Evolutionary conservation across 2,329 filamentous ascomycete species (phyloP).

Genomic region (Aspergillus neotritici): DNA sequence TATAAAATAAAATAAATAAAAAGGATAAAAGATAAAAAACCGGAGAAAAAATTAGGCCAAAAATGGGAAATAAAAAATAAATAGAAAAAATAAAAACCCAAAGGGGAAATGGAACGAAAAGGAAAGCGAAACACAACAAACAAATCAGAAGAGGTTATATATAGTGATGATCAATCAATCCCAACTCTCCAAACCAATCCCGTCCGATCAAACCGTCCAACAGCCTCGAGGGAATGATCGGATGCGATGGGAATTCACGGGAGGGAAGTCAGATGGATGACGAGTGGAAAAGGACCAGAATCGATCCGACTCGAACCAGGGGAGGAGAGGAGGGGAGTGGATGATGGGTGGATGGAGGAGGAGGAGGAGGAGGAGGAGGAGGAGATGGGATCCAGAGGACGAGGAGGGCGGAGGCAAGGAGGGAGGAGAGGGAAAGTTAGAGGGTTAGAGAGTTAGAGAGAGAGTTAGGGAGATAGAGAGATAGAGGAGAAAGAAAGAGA

Average conservation of each 20-base stretch:
- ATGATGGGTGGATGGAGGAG: slow-evolving; percentile 32
- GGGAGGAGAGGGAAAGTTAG: neutral
- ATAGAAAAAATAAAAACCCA: no score
- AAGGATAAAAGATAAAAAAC: neutral
- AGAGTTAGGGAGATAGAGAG: neutral
- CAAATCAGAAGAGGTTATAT: no score
- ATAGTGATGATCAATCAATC: no score
- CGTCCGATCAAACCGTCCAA: no score
- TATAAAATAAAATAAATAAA: slow-evolving; percentile 2
- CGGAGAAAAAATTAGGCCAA: no score
- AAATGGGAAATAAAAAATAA: neutral
- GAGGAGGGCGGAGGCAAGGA: neutral
- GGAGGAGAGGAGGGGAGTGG: slow-evolving; percentile 48
- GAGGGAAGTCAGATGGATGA: no score
- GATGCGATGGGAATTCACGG: no score
- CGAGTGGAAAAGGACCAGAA: no score
- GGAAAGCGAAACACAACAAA: no score
- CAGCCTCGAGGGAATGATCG: no score
- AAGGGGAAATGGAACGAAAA: no score
- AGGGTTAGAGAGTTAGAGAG: neutral
- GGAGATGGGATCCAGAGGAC: neutral
- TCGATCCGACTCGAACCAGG: slow-evolving; percentile 34
- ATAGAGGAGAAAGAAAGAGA: slow-evolving; percentile 1
- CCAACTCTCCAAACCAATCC: no score
- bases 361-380: neutral